phyloP scores from a whole-genome alignment of 352 stramenopile genomes.

The Phytopythium kandeliae region DNA sequence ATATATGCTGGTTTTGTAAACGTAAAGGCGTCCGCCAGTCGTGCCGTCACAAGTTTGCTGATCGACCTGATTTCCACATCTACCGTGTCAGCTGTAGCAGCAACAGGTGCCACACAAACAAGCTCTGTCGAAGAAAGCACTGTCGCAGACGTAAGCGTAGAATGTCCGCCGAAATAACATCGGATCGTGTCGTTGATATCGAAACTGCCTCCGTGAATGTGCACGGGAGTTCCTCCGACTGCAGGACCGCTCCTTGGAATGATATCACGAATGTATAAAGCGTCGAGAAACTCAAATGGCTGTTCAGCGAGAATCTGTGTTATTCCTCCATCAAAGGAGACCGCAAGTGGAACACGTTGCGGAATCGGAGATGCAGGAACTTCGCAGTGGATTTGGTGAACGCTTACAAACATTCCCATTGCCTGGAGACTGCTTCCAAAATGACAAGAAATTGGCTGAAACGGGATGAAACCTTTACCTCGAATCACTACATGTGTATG shows the following conservation, averaged over 20 bases:
- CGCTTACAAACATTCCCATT: constrained; percentile 25
- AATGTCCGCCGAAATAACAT: constrained; percentile 37
- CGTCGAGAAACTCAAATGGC: constrained; percentile 31
- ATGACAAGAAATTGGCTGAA: constrained; percentile 25
- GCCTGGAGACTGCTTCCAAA: constrained; percentile 22
- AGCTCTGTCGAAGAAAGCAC: constrained; percentile 39
- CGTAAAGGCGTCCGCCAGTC: constrained; percentile 24
- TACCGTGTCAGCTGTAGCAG: constrained; percentile 12
- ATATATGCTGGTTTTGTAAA: constrained; percentile 36
- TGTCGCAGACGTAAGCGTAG: constrained; percentile 13
- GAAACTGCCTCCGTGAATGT: constrained; percentile 52
- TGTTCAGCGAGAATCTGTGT: constrained; percentile 23
- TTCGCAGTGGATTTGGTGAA: constrained; percentile 28
- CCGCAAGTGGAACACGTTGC: constrained; percentile 16
- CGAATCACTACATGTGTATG: constrained; percentile 10
- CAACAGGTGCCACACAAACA: constrained; percentile 30
- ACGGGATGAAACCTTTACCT: constrained; percentile 44
- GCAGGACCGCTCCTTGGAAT: constrained; percentile 39
- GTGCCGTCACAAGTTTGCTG: constrained; percentile 17
- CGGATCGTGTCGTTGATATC: constrained; percentile 23
- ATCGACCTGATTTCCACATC: constrained; percentile 25
- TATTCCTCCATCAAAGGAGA: constrained; percentile 71
- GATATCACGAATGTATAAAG: constrained; percentile 25
- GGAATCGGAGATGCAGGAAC: constrained; percentile 24
- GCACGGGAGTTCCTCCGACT: constrained; percentile 57